A percentile compares a stretch with the other conserved stretches of the same genome.
phyloP scores from a whole-genome alignment of 1,139 yeast genomes.

The Hyphopichia burtonii region DNA sequence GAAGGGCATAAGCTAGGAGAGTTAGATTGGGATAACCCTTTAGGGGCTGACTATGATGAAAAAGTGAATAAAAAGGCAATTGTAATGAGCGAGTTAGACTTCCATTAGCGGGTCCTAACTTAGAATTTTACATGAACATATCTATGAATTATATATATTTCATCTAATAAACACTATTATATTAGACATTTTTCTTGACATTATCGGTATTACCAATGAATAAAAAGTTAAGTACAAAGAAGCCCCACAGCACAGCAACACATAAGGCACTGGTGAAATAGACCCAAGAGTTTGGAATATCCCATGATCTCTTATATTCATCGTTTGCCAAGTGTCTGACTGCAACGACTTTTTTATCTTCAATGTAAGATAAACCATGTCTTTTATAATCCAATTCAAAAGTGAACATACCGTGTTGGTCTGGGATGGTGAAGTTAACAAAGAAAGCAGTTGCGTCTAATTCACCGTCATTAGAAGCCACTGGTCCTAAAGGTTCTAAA shows the following conservation, averaged over 20 bases:
- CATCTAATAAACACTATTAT: not conserved
- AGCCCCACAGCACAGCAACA: constrained; percentile 74
- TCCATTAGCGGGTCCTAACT: too few relatives aligned
- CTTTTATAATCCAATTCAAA: constrained; percentile 78
- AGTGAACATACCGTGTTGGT: constrained; percentile 96
- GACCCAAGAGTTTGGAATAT: constrained; percentile 90
- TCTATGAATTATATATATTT: not conserved
- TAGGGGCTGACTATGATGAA: constrained; percentile 10
- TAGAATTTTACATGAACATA: not conserved
- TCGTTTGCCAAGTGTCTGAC: constrained; percentile 95
- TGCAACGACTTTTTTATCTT: constrained; percentile 69
- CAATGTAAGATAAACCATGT: constrained; percentile 70
- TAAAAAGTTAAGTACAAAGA: constrained; percentile 68
- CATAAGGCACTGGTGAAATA: constrained; percentile 70
- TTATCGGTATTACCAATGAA: constrained; percentile 38
- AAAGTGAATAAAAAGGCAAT: not conserved
- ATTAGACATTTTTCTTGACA: constrained; percentile 31
- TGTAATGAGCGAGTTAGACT: too few relatives aligned
- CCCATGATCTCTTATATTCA: constrained; percentile 93
- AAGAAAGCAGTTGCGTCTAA: constrained; percentile 37
- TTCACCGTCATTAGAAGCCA: constrained; percentile 32
- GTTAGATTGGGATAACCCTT: constrained; percentile 20
- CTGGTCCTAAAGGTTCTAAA: constrained; percentile 46
- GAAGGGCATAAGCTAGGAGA: constrained; percentile 15
- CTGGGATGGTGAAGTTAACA: constrained; percentile 71